Base-by-base conservation (phyloP, 805 yeast genomes). In the Wickerhamiella brachini region DNA sequence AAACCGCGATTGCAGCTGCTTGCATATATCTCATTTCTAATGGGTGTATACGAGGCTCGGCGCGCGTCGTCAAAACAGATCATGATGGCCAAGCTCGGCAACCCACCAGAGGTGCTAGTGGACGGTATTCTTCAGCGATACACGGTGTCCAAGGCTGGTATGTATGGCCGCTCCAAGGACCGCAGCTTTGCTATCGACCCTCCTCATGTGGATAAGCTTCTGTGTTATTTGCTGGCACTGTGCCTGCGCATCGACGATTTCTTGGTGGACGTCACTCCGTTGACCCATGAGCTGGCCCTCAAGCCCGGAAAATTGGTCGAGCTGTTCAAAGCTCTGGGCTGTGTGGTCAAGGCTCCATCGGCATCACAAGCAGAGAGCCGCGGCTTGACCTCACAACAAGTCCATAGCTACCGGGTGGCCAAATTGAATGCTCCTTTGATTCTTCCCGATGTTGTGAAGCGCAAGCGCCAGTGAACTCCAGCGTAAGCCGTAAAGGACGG, bases 101-200 rank as follows among this genome's bases (percentile, higher is more conserved):
- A 80, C 59, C 85, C 90, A n/a, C 78, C 95, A 1, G 87, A 85
- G 52, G 61, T 72, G 2, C 71, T 90, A 23, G 68, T 88, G 5
- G 89, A 84, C 60, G 85, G 85, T 42, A 66, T 86, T 34, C 67
- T 93, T 53, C 75, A 75, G 48, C 74, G 83, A 53, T 93, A 87
- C 67, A 77, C 97, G 13, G 76, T 81, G 26, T 62, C 75, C 29
- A 77, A 76, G 59, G 73, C 85, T 7, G 78, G 85, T 7, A 52
- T 60, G 13, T 75, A 79, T 55, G 94, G 93, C 52, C 80, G 78
- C 65, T 70, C 84, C n/a, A 83, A 81, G 63, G 87, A 82, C 55
- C 77, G 81, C 58, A 75, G 82, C n/a, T 90, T 77, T 64, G 72
- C 77, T 55, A 77, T 93, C 54, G 97, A 93, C 62, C 96, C 97